These are phyloP conservation scores for Phanerochaete carnosa DNA, from an alignment of 768 basidiomycete genomes.

Conservation along the genomic window DNA sequence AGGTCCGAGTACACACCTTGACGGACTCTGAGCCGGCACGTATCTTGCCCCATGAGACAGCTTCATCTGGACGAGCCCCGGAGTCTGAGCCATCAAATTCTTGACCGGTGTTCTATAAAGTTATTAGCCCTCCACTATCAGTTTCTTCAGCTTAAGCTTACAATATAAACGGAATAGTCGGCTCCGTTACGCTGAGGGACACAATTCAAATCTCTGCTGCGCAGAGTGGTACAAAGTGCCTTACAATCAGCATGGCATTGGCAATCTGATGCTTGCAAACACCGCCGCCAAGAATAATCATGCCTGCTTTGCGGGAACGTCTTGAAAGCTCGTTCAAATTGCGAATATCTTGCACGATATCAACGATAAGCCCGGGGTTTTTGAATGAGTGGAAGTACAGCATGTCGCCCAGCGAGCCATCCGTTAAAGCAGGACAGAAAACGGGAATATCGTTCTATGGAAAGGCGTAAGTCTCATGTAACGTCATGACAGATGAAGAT, in stretches of 20 bases:
- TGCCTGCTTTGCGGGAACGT: constrained; percentile 89
- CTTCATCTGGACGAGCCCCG: constrained; percentile 95
- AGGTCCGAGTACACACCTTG: constrained; percentile 48
- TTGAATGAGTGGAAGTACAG: constrained; percentile 98
- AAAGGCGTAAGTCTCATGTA: constrained; percentile 15
- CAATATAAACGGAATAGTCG: constrained; percentile 95
- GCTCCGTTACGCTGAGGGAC: constrained; percentile 85
- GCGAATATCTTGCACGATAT: constrained; percentile 94
- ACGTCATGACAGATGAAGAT: constrained; percentile 12
- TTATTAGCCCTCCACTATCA: background rate
- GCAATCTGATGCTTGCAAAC: constrained; percentile 99
- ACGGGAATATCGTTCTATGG: constrained; percentile 94
- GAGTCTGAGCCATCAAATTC: constrained; percentile 99
- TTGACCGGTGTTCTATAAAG: constrained; percentile 86
- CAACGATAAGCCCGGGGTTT: constrained; percentile 78
- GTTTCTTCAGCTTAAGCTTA: constrained; percentile 30
- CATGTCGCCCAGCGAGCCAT: constrained; percentile 98
- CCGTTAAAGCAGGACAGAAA: constrained; percentile 97
- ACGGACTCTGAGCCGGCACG: constrained; percentile 79
- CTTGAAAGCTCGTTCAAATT: constrained; percentile 86
- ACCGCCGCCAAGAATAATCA: constrained; percentile 97
- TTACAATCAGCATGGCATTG: constrained; percentile 98
- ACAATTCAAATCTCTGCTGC: background rate
- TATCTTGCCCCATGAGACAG: constrained; percentile 98
- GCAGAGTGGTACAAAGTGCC: constrained; percentile 17